Conservation (phyloP, 2,329 filamentous ascomycete species). For the Phaeosphaeriaceae sp. region DNA sequence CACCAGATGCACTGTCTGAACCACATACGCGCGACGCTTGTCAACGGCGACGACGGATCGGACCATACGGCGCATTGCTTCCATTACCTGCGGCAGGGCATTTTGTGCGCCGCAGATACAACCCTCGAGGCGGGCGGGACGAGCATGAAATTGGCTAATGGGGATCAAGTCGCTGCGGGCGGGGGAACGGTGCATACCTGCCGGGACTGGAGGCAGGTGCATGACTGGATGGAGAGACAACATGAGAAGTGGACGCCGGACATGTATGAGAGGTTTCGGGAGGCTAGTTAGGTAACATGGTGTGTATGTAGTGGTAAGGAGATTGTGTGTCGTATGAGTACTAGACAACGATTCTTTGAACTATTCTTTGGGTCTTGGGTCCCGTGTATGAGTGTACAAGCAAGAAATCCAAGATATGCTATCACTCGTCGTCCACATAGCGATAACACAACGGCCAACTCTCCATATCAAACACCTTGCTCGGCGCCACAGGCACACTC, state of each 20-base stretch:
- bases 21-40: conserved; percentile 4
- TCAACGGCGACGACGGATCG: conserved; percentile 7
- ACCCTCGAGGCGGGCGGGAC: conserved; percentile 3
- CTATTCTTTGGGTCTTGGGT: too few relatives aligned
- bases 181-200: conserved; percentile 4
- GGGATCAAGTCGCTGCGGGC: not conserved
- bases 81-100: conserved; percentile 4
- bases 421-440: too few relatives aligned
- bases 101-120: conserved; percentile 5
- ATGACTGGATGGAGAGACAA: conserved; percentile 3
- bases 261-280: conserved; percentile 1
- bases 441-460: conserved; percentile 6
- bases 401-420: too few relatives aligned
- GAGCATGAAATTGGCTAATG: conserved; percentile 1
- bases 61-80: conserved; percentile 5
- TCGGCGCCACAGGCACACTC: conserved; percentile 5
- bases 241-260: conserved; percentile 6
- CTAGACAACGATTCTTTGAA: too few relatives aligned
- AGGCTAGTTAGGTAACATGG: too few relatives aligned
- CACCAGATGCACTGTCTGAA: conserved; percentile 6
- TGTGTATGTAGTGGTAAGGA: too few relatives aligned
- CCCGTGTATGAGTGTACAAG: too few relatives aligned
- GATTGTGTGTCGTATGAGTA: too few relatives aligned
- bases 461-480: conserved; percentile 1
- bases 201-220: conserved; percentile 6